phyloP scores from a whole-genome alignment of 2,329 filamentous ascomycete genomes.

The Venturia oleaginea region DNA sequence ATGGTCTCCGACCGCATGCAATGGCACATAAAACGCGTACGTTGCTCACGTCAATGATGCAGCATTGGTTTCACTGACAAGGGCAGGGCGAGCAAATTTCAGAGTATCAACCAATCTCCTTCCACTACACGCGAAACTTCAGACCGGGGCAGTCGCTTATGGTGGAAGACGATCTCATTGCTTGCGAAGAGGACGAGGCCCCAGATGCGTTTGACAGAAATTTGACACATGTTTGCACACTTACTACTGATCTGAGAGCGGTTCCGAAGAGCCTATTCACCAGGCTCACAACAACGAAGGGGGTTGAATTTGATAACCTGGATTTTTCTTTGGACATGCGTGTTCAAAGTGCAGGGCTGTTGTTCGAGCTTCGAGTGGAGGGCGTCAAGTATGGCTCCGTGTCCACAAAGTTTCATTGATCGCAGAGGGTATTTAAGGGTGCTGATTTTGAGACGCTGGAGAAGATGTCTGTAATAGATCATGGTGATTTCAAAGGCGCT shows the following conservation, averaged over 20 bases:
- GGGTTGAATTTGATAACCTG: conserved; percentile 72
- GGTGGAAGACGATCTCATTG: conserved; percentile 73
- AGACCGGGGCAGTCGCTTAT: conserved; percentile 66
- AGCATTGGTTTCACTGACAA: conserved; percentile 8
- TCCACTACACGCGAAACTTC: conserved; percentile 82
- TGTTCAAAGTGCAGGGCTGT: conserved; percentile 65
- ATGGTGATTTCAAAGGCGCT: no score
- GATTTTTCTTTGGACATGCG: conserved; percentile 79
- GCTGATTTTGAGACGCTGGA: neutral
- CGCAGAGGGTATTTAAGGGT: neutral
- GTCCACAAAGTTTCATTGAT: conserved; percentile 65
- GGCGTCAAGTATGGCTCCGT: conserved; percentile 68
- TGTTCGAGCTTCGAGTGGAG: conserved; percentile 72
- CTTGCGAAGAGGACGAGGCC: conserved; percentile 60
- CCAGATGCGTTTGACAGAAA: conserved; percentile 41
- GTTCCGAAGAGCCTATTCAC: conserved; percentile 68
- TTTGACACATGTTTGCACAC: conserved; percentile 64
- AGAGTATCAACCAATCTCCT: conserved; percentile 64
- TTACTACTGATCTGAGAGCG: conserved; percentile 70
- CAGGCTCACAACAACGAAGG: conserved; percentile 65
- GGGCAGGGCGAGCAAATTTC: conserved; percentile 63
- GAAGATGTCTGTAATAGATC: no score
- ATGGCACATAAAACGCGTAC: conserved; percentile 70
- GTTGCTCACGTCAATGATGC: neutral
- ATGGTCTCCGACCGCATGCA: conserved; percentile 79